A percentile compares a stretch with the other conserved stretches of the same genome.
phyloP scores from a whole-genome alignment of 768 basidiomycete species.

The Pholiota conissans region DNA sequence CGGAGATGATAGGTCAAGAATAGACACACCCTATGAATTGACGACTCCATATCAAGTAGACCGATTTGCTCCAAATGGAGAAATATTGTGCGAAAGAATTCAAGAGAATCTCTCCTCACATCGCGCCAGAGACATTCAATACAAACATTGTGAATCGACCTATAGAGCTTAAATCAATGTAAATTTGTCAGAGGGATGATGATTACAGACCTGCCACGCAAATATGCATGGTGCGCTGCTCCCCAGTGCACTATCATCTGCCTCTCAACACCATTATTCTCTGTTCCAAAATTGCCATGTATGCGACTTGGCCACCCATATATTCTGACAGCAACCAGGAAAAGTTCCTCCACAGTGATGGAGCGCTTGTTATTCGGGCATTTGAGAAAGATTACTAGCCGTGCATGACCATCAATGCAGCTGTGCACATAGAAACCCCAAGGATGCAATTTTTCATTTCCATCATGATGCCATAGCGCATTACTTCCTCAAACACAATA shows the following conservation, averaged over 20 bases:
- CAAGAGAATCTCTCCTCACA: constrained; percentile 27
- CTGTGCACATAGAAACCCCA: constrained; percentile 25
- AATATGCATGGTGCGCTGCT: constrained; percentile 15
- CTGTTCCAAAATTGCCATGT: constrained; percentile 25
- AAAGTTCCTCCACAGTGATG: constrained; percentile 22
- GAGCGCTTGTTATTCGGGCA: constrained; percentile 29
- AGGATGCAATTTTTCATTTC: constrained; percentile 33
- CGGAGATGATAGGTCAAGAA: constrained; percentile 6
- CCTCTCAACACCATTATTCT: constrained; percentile 23
- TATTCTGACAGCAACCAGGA: constrained; percentile 14
- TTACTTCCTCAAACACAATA: constrained; percentile 31
- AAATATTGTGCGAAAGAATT: constrained; percentile 28
- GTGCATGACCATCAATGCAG: constrained; percentile 36
- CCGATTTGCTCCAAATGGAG: constrained; percentile 23
- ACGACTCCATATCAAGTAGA: constrained; percentile 21
- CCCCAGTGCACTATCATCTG: constrained; percentile 11
- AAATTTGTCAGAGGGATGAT: no score
- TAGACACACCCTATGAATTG: constrained; percentile 2
- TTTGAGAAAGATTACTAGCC: constrained; percentile 28
- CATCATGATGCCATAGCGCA: constrained; percentile 35
- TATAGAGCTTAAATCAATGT: no score
- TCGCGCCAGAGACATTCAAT: constrained; percentile 11
- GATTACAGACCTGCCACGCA: constrained; percentile 21
- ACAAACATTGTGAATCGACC: constrained; percentile 12
- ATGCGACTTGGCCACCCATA: constrained; percentile 32